phyloP scores from a whole-genome alignment of 805 yeast genomes.

The Metschnikowia rubicola region DNA sequence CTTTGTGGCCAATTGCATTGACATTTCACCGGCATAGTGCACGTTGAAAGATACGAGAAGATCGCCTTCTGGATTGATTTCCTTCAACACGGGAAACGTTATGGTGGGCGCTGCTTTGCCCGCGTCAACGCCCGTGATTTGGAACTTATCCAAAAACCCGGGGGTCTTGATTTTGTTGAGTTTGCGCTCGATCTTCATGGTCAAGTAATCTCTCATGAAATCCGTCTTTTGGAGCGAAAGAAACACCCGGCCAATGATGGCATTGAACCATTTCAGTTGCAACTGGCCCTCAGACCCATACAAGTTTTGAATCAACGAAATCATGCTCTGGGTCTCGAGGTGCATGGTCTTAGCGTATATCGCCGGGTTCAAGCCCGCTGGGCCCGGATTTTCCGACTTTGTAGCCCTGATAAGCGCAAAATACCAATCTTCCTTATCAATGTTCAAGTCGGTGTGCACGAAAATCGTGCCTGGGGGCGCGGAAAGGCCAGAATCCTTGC shows the following conservation, averaged over 20 bases:
- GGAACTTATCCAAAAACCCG: slow-evolving; percentile 80
- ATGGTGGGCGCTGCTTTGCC: slow-evolving; percentile 82
- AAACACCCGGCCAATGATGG: slow-evolving; percentile 78
- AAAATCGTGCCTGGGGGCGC: slow-evolving; percentile 47
- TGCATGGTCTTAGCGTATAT: slow-evolving; percentile 70
- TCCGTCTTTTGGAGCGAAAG: slow-evolving; percentile 72
- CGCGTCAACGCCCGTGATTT: slow-evolving; percentile 64
- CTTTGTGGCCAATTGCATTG: slow-evolving; percentile 76
- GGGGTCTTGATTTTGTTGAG: slow-evolving; percentile 79
- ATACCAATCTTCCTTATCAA: slow-evolving; percentile 91
- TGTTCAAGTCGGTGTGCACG: slow-evolving; percentile 72
- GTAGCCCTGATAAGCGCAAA: slow-evolving; percentile 79
- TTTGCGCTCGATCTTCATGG: slow-evolving; percentile 62
- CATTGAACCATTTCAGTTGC: slow-evolving; percentile 88
- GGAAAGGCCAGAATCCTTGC: slow-evolving; percentile 18
- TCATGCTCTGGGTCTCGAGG: slow-evolving; percentile 66
- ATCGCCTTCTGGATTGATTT: slow-evolving; percentile 77
- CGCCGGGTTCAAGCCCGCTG: slow-evolving; percentile 41
- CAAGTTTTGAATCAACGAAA: slow-evolving; percentile 68
- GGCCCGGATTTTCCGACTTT: slow-evolving; percentile 32
- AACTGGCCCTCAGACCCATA: slow-evolving; percentile 82
- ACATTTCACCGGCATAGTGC: slow-evolving; percentile 70
- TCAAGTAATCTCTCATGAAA: slow-evolving; percentile 54
- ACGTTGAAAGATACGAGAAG: slow-evolving; percentile 58
- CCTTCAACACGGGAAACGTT: slow-evolving; percentile 65